Conservation (phyloP, 2,329 filamentous ascomycete genomes). For the Neopestalotiopsis clavispora region DNA sequence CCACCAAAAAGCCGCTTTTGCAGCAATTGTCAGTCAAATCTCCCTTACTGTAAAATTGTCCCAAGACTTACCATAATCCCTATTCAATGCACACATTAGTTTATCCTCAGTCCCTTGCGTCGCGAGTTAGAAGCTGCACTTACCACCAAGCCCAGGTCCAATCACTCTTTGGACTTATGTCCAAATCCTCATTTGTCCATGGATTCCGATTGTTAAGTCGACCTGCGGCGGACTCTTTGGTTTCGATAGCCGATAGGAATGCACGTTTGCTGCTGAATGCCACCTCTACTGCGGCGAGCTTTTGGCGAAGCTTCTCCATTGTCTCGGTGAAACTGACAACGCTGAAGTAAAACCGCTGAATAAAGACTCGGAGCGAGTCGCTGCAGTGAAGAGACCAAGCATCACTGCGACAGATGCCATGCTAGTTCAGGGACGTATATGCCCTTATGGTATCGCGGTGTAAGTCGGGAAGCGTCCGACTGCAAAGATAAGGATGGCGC, state of each 20-base stretch:
- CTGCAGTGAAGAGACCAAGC: neutral
- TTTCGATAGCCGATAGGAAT: conserved; percentile 20
- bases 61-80: neutral
- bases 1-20: neutral
- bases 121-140: neutral
- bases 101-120: neutral
- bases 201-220: conserved; percentile 19
- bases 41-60: neutral
- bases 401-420: neutral
- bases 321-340: neutral
- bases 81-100: neutral
- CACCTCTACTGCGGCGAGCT: conserved; percentile 11
- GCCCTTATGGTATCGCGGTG: neutral
- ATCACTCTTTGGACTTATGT: conserved; percentile 5
- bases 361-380: neutral
- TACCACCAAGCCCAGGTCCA: conserved; percentile 12
- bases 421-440: neutral
- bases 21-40: neutral
- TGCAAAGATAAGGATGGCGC: neutral
- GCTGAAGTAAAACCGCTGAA: no score
- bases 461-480: neutral
- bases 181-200: conserved; percentile 9
- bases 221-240: conserved; percentile 18
- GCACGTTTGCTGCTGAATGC: conserved; percentile 16
- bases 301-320: conserved; percentile 5